Percentiles rank a stretch among this genome's conserved stretches.
Evolutionary conservation across 805 yeast species (phyloP).

Genomic region (Pichia deserticola): DNA sequence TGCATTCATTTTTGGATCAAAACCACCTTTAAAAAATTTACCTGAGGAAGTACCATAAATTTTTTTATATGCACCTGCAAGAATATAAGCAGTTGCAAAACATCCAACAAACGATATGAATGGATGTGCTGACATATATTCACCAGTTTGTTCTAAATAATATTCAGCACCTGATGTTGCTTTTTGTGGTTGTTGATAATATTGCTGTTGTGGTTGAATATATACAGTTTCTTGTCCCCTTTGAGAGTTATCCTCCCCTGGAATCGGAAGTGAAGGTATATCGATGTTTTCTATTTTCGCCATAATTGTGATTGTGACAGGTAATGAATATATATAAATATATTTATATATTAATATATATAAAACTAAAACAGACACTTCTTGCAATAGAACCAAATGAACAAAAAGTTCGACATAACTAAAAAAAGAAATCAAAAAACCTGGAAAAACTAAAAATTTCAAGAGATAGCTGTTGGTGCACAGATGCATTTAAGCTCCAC

Average conservation of each 20-base stretch:
- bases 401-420: too few relatives aligned
- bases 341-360: too few relatives aligned
- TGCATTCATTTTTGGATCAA: slow-evolving; percentile 84
- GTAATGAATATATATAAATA: too few relatives aligned
- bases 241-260: slow-evolving; percentile 36
- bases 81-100: slow-evolving; percentile 53
- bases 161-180: slow-evolving; percentile 40
- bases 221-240: slow-evolving; percentile 8
- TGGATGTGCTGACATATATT: slow-evolving; percentile 70
- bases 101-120: slow-evolving; percentile 64
- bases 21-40: slow-evolving; percentile 78
- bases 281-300: slow-evolving; percentile 35
- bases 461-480: too few relatives aligned
- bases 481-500: too few relatives aligned
- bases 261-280: slow-evolving; percentile 49
- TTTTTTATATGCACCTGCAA: slow-evolving; percentile 61
- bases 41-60: slow-evolving; percentile 58
- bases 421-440: too few relatives aligned
- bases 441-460: too few relatives aligned
- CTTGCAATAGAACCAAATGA: too few relatives aligned
- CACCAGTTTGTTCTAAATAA: slow-evolving; percentile 54
- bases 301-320: slow-evolving; percentile 6
- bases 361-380: too few relatives aligned
- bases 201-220: slow-evolving; percentile 20
- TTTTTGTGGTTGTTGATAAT: slow-evolving; percentile 17